Conservation (phyloP, 2,329 filamentous ascomycete genomes). For the Pseudogymnoascus sp. region DNA sequence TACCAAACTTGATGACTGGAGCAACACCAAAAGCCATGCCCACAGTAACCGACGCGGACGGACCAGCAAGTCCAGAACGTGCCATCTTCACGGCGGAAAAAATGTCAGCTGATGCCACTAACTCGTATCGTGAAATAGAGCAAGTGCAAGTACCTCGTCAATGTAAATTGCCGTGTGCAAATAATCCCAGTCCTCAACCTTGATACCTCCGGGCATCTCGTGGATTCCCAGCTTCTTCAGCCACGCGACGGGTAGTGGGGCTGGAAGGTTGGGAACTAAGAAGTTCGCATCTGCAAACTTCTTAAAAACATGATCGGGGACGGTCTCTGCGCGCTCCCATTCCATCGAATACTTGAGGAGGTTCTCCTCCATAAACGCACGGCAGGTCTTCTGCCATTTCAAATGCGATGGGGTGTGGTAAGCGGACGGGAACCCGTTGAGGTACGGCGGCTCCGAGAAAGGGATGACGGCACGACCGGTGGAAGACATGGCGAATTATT, state of each 20-base stretch:
- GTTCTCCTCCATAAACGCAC: conserved; percentile 56
- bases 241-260: conserved; percentile 61
- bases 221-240: conserved; percentile 57
- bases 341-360: conserved; percentile 55
- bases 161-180: conserved; percentile 54
- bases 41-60: conserved; percentile 55
- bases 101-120: neutral
- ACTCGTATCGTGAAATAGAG: neutral
- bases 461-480: conserved; percentile 37
- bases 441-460: conserved; percentile 66
- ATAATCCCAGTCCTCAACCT: conserved; percentile 67
- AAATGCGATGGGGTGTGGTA: conserved; percentile 61
- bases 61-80: conserved; percentile 56
- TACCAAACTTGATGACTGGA: neutral
- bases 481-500: neutral
- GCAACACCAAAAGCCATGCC: conserved; percentile 67
- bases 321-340: conserved; percentile 54
- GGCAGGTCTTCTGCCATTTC: conserved; percentile 59
- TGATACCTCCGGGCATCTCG: conserved; percentile 56
- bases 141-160: neutral
- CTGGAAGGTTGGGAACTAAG: conserved; percentile 60
- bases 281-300: conserved; percentile 59
- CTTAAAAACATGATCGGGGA: conserved; percentile 56
- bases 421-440: conserved; percentile 60
- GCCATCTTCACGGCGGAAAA: conserved; percentile 54